Base-by-base conservation (phyloP, 1,139 yeast species). In the Suhomyces atakaporum region DNA sequence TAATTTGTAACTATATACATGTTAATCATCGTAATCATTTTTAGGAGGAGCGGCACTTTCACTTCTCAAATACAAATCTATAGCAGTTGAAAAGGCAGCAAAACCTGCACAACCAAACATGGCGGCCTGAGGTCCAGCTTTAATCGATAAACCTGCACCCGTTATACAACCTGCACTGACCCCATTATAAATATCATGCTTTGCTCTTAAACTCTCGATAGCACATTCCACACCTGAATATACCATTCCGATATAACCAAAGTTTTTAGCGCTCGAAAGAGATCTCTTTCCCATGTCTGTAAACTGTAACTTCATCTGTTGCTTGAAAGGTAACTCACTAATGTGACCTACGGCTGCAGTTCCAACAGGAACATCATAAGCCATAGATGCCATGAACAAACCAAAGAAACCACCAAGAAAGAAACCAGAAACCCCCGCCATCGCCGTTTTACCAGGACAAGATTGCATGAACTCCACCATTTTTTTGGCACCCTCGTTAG, bases 401-500 rank as follows among this genome's bases (percentile, higher is more conserved):
- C 98, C 97, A 60, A 92, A 89, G 45, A 90, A 86, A 46, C 97
- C 98, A 65, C 98, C 98, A 31, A 92, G 77, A 25, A 84, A 92
- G 64, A 89, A 92, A 29, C 98, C 98, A 12, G 95, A 82, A 14
- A 83, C 97, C 43, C 97, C 97, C 12, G 96, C 86, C 73, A 90
- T 81, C 24, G 75, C 81, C 0, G 96, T 79, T 60, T 92, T 92
- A 15, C 97, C 97, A 0, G 97, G 97, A 66, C 98, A 92, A 12
- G 96, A 86, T 47, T 84, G 83, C 90, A 89, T 87, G 62, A 84
- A 77, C 36, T 73, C 78, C 58, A 88, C 77, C 83, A 90, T 84
- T 57, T 79, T 81, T 52, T 71, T 69, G n/a, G 97, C 97, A 10
- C 96, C 96, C 41, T 79, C 81, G 52, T 87, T 94, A 3, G 96